Conservation (phyloP, 2,329 filamentous ascomycete species). For the Decorospora gaudefroyi region DNA sequence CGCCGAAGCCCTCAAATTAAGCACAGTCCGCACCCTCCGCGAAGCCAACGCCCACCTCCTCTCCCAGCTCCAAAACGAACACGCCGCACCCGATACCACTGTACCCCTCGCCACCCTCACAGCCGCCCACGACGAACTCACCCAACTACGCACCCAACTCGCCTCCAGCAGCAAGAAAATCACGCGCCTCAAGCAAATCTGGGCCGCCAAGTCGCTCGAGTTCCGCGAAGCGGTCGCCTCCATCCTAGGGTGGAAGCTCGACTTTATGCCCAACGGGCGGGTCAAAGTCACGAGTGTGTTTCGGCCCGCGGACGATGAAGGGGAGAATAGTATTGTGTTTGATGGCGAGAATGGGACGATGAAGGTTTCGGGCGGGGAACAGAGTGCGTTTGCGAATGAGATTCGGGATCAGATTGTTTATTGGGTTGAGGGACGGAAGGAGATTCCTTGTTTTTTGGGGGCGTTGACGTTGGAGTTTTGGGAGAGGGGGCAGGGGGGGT, state of each 20-base stretch:
- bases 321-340: constrained; percentile 69
- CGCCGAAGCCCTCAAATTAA: constrained; percentile 79
- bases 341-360: constrained; percentile 94
- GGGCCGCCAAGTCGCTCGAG: constrained; percentile 85
- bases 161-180: constrained; percentile 79
- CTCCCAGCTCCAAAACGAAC: constrained; percentile 66
- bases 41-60: constrained; percentile 85
- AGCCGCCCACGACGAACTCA: constrained; percentile 74
- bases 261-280: constrained; percentile 96
- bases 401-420: constrained; percentile 88
- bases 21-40: constrained; percentile 75
- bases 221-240: constrained; percentile 94
- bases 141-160: constrained; percentile 56
- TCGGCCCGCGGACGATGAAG: constrained; percentile 69
- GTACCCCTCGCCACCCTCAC: constrained; percentile 79
- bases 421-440: constrained; percentile 92
- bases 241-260: constrained; percentile 90
- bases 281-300: constrained; percentile 89
- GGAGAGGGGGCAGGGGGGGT: constrained; percentile 60
- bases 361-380: constrained; percentile 92
- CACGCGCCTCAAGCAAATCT: constrained; percentile 87
- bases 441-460: constrained; percentile 90
- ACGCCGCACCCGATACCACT: constrained; percentile 50
- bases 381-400: constrained; percentile 81
- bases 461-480: constrained; percentile 93